These are phyloP conservation scores for Triticum dicoccoides DNA, from an alignment of 176 grass and related monocot species.

Conservation along the genomic window DNA sequence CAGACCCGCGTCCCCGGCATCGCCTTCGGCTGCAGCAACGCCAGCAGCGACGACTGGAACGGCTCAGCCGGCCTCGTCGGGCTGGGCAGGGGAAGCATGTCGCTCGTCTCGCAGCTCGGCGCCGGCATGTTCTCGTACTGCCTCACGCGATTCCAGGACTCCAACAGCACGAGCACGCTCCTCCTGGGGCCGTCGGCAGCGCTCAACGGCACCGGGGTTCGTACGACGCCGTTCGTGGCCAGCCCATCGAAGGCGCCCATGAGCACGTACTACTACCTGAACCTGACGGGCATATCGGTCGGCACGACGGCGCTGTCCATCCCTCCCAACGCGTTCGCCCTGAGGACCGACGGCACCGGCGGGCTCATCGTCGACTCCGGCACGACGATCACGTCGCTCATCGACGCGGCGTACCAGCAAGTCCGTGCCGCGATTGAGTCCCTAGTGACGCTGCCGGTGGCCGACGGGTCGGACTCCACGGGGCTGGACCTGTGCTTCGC, in stretches of 20 bases:
- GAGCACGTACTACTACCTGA: conserved; percentile 66
- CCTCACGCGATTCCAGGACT: conserved; percentile 51
- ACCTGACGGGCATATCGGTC: conserved; percentile 54
- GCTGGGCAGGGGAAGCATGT: conserved; percentile 43
- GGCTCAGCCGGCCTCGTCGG: conserved; percentile 60
- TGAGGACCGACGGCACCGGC: conserved; percentile 42
- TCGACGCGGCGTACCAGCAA: conserved; percentile 26
- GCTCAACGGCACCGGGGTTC: conserved; percentile 27
- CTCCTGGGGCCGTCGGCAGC: conserved; percentile 37
- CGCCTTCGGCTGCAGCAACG: conserved; percentile 62
- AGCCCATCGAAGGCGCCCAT: conserved; percentile 34
- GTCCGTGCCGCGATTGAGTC: conserved; percentile 33
- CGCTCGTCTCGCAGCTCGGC: conserved; percentile 67
- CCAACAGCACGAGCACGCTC: conserved; percentile 51
- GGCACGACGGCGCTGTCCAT: conserved; percentile 37
- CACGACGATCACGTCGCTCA: conserved; percentile 47
- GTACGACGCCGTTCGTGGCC: conserved; percentile 57
- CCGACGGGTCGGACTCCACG: conserved; percentile 21
- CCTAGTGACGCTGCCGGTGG: conserved; percentile 21
- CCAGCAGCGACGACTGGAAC: conserved; percentile 33
- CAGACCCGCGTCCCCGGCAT: conserved; percentile 24
- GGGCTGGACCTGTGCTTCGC: conserved; percentile 58
- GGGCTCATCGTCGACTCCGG: conserved; percentile 75
- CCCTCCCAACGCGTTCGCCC: conserved; percentile 20
- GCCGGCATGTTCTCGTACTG: conserved; percentile 72